Conservation (phyloP, 768 basidiomycete genomes). For the Tubosaeta sp. region DNA sequence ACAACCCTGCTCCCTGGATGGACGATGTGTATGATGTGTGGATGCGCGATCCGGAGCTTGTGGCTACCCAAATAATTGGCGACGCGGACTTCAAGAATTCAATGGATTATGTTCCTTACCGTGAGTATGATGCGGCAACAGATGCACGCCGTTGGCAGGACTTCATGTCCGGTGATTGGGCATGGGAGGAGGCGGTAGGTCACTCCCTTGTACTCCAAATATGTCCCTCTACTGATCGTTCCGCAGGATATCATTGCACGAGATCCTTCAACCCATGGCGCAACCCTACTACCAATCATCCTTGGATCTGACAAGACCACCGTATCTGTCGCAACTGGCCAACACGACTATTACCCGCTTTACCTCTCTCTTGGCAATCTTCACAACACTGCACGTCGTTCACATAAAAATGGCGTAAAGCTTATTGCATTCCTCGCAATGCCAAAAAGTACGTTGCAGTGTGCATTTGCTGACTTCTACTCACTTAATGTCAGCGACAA, state of each 20-base stretch:
- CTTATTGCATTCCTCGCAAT: constrained; percentile 3
- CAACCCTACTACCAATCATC: not conserved
- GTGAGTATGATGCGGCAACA: not conserved
- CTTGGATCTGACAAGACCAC: not conserved
- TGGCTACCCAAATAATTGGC: not conserved
- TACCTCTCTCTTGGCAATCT: constrained; percentile 7
- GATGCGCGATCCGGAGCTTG: not conserved
- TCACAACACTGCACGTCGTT: not conserved
- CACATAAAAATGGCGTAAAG: not conserved
- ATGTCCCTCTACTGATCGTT: not conserved
- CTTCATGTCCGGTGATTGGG: constrained; percentile 5
- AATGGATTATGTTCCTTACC: not conserved
- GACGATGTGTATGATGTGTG: not conserved
- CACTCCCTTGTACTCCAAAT: not conserved
- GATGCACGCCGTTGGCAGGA: not conserved
- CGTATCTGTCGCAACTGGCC: constrained; percentile 1
- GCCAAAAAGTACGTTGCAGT: constrained; percentile 3
- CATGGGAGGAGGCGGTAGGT: constrained; percentile 1
- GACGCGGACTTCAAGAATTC: not conserved
- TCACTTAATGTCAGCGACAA: not conserved
- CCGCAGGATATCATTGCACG: not conserved
- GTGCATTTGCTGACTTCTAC: not conserved
- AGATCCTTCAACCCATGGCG: not conserved
- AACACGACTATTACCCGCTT: not conserved
- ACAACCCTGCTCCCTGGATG: not conserved